Conservation (phyloP, 768 basidiomycete genomes). For the Amanita muscaria region DNA sequence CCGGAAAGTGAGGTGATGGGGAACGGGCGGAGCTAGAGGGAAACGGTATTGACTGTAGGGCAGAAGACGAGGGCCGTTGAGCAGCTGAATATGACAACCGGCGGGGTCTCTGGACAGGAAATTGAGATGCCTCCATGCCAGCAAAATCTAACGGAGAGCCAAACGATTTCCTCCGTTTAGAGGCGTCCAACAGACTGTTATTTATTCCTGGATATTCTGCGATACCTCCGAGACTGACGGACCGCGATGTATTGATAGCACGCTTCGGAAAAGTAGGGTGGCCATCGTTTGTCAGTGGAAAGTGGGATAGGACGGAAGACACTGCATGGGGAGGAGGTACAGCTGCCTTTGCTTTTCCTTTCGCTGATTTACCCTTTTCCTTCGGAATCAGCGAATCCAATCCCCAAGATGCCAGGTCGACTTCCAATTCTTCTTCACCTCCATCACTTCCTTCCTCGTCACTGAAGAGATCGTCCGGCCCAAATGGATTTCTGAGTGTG, state of each 20-base stretch:
- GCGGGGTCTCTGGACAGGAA: slow-evolving; percentile 38
- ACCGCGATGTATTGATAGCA: slow-evolving; percentile 38
- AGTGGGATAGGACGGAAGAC: slow-evolving; percentile 34
- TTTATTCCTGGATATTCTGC: slow-evolving; percentile 1
- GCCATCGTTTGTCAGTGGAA: slow-evolving; percentile 34
- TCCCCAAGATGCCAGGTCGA: slow-evolving; percentile 81
- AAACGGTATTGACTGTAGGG: slow-evolving; percentile 47
- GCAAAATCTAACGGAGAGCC: slow-evolving; percentile 49
- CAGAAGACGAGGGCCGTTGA: slow-evolving; percentile 30
- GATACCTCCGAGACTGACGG: slow-evolving; percentile 49
- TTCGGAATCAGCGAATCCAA: slow-evolving; percentile 69
- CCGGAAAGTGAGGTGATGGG: slow-evolving; percentile 26
- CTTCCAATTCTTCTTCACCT: slow-evolving; percentile 51
- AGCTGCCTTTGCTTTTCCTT: slow-evolving; percentile 34
- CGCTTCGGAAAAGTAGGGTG: slow-evolving; percentile 24
- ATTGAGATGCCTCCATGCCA: slow-evolving; percentile 31
- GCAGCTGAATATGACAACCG: slow-evolving; percentile 40
- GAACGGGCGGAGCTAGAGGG: slow-evolving; percentile 47
- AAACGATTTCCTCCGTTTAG: slow-evolving; percentile 46
- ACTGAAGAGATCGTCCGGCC: slow-evolving; percentile 48
- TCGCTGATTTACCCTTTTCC: slow-evolving; percentile 42
- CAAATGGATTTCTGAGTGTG: slow-evolving; percentile 68
- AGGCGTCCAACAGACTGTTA: background rate
- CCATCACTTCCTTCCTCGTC: slow-evolving; percentile 45
- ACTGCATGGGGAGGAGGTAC: slow-evolving; percentile 30